These are phyloP conservation scores for Oryza australiensis DNA, from an alignment of 176 grass and related monocot genomes.

Conservation along the genomic window DNA sequence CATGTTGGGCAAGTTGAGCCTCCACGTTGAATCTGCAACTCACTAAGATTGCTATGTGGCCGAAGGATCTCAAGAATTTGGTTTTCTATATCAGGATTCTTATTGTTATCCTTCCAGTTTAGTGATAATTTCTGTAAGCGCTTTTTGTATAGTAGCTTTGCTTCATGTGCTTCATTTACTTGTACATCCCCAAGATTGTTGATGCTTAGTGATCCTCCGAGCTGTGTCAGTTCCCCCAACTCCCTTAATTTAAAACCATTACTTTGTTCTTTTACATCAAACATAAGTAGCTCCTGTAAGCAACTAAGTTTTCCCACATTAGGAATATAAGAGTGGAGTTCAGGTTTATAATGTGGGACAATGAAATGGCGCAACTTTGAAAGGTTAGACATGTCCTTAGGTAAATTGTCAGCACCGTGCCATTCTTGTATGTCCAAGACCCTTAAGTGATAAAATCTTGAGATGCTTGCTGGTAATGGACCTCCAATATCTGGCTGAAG, in stretches of 20 bases:
- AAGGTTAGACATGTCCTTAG: neutral
- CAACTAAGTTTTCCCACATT: neutral
- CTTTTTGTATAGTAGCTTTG: neutral
- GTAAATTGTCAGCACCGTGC: fast-evolving
- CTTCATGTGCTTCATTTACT: neutral
- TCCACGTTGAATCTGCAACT: too few relatives aligned
- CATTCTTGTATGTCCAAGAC: neutral
- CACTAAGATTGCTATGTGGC: neutral
- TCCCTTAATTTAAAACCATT: neutral
- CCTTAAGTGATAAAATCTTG: neutral
- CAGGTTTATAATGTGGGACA: fast-evolving
- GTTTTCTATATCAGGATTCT: fast-evolving
- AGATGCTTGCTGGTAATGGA: neutral
- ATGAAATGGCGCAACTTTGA: neutral
- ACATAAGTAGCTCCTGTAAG: neutral
- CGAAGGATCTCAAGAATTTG: neutral
- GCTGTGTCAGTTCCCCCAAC: neutral
- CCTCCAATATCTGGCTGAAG: neutral
- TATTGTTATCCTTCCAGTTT: fast-evolving
- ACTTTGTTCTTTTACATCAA: neutral
- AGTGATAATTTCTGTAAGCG: neutral
- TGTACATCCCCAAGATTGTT: neutral
- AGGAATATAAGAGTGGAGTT: neutral
- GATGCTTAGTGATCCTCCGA: neutral
- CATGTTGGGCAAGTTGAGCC: neutral